Evolutionary conservation across 495 filamentous ascomycete genomes (phyloP).

Genomic region (Aspergillus funiculosus): DNA sequence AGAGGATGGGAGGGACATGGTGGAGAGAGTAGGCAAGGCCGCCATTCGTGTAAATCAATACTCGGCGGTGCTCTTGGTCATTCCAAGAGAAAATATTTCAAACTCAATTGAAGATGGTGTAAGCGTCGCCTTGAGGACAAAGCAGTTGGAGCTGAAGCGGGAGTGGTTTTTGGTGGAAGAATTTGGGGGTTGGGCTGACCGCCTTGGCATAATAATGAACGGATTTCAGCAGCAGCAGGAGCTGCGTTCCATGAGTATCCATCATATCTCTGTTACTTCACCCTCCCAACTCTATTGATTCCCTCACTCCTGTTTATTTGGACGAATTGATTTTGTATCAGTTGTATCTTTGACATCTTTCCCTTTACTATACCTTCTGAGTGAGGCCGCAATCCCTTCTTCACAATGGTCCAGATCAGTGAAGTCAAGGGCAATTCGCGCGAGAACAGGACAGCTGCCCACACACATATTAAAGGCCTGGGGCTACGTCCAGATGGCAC

Average conservation of each 20-base stretch:
- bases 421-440: slow-evolving; percentile 94
- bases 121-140: slow-evolving; percentile 1
- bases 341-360: background rate
- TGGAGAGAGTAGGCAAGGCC: slow-evolving; percentile 26
- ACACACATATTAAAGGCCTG: slow-evolving; percentile 94
- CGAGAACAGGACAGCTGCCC: slow-evolving; percentile 90
- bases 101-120: background rate
- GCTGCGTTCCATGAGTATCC: slow-evolving; percentile 7
- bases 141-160: background rate
- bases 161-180: slow-evolving; percentile 30
- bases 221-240: slow-evolving; percentile 19
- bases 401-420: slow-evolving; percentile 83
- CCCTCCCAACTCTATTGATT: slow-evolving; percentile 12
- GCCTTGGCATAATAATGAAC: slow-evolving; percentile 27
- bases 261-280: slow-evolving; percentile 1
- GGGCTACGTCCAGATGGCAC: slow-evolving; percentile 77
- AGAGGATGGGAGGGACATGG: slow-evolving; percentile 34
- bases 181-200: slow-evolving; percentile 38
- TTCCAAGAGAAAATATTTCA: slow-evolving; percentile 9
- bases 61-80: slow-evolving; percentile 11
- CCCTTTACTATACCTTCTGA: slow-evolving; percentile 19
- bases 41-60: slow-evolving; percentile 26
- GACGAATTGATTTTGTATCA: background rate
- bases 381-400: slow-evolving; percentile 24
- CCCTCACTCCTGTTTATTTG: slow-evolving; percentile 13